Conservation (phyloP, 2,329 filamentous ascomycete genomes). For the Cladophialophora psammophila region DNA sequence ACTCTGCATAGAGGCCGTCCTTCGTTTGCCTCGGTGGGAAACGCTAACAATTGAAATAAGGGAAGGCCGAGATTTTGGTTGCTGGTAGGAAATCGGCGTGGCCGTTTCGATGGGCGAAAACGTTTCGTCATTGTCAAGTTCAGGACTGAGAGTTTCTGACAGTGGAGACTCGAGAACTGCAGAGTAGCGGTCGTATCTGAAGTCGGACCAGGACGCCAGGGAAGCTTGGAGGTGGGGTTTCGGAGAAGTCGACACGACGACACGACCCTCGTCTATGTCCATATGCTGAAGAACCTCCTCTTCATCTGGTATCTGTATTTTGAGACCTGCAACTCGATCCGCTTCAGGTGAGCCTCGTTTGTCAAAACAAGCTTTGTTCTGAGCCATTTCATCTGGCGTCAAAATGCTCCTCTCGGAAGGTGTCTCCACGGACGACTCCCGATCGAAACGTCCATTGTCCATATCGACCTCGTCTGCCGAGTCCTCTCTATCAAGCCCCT, state of each 20-base stretch:
- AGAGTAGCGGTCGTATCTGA: conserved; percentile 37
- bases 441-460: conserved; percentile 24
- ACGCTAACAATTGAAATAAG: conserved; percentile 37
- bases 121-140: conserved; percentile 30
- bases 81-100: conserved; percentile 36
- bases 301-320: conserved; percentile 29
- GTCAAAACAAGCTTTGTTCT: conserved; percentile 22
- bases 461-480: conserved; percentile 17
- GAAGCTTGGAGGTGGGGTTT: conserved; percentile 33
- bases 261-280: conserved; percentile 22
- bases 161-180: conserved; percentile 30
- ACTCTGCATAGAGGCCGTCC: conserved; percentile 30
- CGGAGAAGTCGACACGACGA: conserved; percentile 30
- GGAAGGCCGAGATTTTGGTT: conserved; percentile 36
- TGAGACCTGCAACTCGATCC: conserved; percentile 19
- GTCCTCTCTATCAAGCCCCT: conserved; percentile 9
- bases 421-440: conserved; percentile 33
- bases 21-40: conserved; percentile 25
- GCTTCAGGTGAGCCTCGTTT: neutral
- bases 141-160: conserved; percentile 25
- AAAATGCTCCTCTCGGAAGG: conserved; percentile 32
- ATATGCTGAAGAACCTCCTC: conserved; percentile 21
- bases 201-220: conserved; percentile 35
- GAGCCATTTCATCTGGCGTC: conserved; percentile 28
- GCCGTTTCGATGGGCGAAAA: conserved; percentile 39